Evolutionary conservation across 495 filamentous ascomycete genomes (phyloP), one percentile per base, ranked within the genome.

Genomic region (Penicillium tannophilum): DNA sequence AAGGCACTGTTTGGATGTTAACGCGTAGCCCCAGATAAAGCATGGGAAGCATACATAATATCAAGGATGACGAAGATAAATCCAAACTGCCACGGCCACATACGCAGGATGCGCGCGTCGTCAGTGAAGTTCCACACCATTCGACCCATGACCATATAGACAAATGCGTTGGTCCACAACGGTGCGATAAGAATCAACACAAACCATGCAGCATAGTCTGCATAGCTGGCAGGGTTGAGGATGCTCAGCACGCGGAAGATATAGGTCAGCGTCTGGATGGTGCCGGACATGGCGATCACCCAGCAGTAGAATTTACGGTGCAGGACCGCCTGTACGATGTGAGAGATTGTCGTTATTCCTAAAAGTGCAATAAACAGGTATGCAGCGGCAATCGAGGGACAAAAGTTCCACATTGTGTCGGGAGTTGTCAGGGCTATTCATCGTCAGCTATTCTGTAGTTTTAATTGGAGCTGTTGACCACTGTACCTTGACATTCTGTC

Each of bases 281-380:
- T 23, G 8, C 72, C 64, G n/a, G 65, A 72, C 67, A 79, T 73
- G 47, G 60, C 73, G 46, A 85, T 72, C 19, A 84, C 77, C 82
- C 82, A 86, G 60, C 71, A 77, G 62, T 81, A 82, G 14, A 60
- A 63, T 64, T 80, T 70, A 46, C 60, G 59, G 51, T 69, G 71
- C 20, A 72, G 48, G 46, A 78, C 52, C n/a, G 72, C 76, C 50
- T 80, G 75, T 8, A 62, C 46, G 10, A 79, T 61, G 45, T 80
- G 79, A n/a, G 59, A 62, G 30, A 63, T 49, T 0, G 74, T 71
- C 1, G 76, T 64, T 2, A 77, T 24, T 17, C 62, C 72, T 50
- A 79, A 83, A 11, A 79, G 49, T 1, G 76, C 61, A 39, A 77
- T 63, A 31, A 71, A 71, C n/a, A 73, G 26, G 36, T 71, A 62